Conservation (phyloP, 2,329 filamentous ascomycete species). For the Knufia petricola region DNA sequence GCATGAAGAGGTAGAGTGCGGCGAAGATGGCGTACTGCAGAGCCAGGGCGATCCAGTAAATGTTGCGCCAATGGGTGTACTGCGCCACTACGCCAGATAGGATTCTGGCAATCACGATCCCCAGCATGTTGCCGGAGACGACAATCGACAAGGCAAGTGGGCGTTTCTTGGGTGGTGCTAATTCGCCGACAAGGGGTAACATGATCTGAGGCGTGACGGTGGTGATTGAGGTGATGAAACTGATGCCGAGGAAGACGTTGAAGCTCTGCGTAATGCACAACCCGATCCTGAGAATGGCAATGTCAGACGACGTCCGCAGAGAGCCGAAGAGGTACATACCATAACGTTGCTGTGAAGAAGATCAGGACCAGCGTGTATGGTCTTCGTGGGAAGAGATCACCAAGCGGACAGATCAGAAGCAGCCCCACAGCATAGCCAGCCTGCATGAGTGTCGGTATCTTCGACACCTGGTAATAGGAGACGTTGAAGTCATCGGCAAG, state of each 20-base stretch:
- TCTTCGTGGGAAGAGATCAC: slow-evolving; percentile 57
- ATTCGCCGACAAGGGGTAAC: slow-evolving; percentile 70
- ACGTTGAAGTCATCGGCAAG: slow-evolving; percentile 63
- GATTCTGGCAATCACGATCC: slow-evolving; percentile 65
- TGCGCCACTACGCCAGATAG: slow-evolving; percentile 66
- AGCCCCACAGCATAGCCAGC: slow-evolving; percentile 68
- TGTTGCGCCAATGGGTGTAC: slow-evolving; percentile 63
- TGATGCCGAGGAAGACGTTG: slow-evolving; percentile 55
- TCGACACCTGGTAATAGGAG: slow-evolving; percentile 55
- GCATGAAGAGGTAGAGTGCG: slow-evolving; percentile 61
- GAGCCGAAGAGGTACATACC: slow-evolving; percentile 35
- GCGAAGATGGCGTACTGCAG: slow-evolving; percentile 58
- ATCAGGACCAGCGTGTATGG: slow-evolving; percentile 58
- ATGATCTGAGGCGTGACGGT: slow-evolving; percentile 73
- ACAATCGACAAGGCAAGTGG: slow-evolving; percentile 64
- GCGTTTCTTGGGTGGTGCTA: slow-evolving; percentile 59
- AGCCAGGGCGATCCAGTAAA: slow-evolving; percentile 69
- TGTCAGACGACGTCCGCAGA: neutral
- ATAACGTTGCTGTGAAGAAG: slow-evolving; percentile 57
- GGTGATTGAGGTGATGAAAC: slow-evolving; percentile 64
- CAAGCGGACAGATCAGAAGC: slow-evolving; percentile 64
- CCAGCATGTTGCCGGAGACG: slow-evolving; percentile 63
- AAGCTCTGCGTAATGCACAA: slow-evolving; percentile 61
- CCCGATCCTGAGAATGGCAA: slow-evolving; percentile 36
- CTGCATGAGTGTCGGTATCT: slow-evolving; percentile 67